Base-by-base conservation (phyloP, 352 stramenopile species). In the Phytophthora tubulina region DNA sequence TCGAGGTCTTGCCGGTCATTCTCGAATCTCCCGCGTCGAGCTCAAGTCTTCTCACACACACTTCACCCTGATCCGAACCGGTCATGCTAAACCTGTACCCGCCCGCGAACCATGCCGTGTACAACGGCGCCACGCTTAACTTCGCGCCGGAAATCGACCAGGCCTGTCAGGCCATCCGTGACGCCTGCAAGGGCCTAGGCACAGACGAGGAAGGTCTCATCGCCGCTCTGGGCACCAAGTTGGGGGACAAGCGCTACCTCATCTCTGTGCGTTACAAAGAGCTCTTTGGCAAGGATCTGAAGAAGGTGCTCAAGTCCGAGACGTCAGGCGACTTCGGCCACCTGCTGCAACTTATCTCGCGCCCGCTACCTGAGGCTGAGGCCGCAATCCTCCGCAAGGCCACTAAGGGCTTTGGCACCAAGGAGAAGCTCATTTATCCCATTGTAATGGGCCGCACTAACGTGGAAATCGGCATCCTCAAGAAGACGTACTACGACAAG, bases 81-180 rank as follows among this genome's bases (percentile, higher is more conserved):
- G 14, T n/a, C 14, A 92, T 92, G 86, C 72, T 93, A 48, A 90
- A 92, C 77, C 80, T 94, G 53, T 95, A 95, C 74, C 84, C 88
- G 38, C 81, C 83, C 49, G 83, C 84, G 3, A 84, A 83, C 53
- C 81, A 92, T 75, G 79, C 81, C 65, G 64, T 88, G 42, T 88
- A 85, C 82, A 80, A 82, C 39, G 85, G 86, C 51, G 60, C 67
- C 39, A 56, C 60, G 45, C 63, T 91, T 27, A 68, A 67, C 44
- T 91, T 85, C 69, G 64, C 73, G 1, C 63, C 75, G 0, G 72
- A 84, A 30, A 80, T 92, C 41, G 86, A 94, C 54, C 63, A 80
- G 15, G 63, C 76, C 0, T 82, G 65, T 51, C 73, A 93, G 45
- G 72, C 79, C 56, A 91, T 94, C 67, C 57, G 91, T 56, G 73